Evolutionary conservation across 1,284 basidiomycete species (phyloP).

Genomic region (Leccinum huronense): DNA sequence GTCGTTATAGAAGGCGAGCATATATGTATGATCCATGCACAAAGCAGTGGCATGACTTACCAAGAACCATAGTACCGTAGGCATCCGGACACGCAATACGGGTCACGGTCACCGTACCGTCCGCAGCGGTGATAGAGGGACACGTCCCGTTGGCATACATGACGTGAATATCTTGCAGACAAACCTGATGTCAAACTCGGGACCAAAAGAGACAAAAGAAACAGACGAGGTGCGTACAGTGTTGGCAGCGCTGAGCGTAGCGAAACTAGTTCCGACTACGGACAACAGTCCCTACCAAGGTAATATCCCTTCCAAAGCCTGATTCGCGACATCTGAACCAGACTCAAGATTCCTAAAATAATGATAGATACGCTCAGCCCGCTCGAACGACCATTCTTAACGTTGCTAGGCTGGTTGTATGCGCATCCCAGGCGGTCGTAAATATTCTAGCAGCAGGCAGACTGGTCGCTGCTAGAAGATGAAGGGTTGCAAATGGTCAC

Average conservation of each 20-base stretch:
- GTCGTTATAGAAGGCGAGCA: background rate
- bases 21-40: background rate
- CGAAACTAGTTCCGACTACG: constrained; percentile 85
- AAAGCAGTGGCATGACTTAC: constrained; percentile 34
- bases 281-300: constrained; percentile 75
- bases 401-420: constrained; percentile 67
- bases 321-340: constrained; percentile 73
- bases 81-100: constrained; percentile 74
- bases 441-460: constrained; percentile 58
- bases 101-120: constrained; percentile 59
- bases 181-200: constrained; percentile 43
- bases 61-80: constrained; percentile 68
- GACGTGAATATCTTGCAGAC: constrained; percentile 60
- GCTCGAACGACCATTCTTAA: constrained; percentile 38
- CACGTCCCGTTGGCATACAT: constrained; percentile 83
- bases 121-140: constrained; percentile 52
- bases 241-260: constrained; percentile 74
- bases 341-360: constrained; percentile 62
- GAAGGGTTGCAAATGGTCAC: constrained; percentile 59
- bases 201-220: constrained; percentile 22
- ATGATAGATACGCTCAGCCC: background rate
- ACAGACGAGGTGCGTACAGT: constrained; percentile 43
- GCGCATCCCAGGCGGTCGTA: constrained; percentile 66
- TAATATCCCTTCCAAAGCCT: constrained; percentile 61
- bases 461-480: constrained; percentile 39